phyloP scores from a whole-genome alignment of 805 yeast genomes.

The Pichia phayaonensis region DNA sequence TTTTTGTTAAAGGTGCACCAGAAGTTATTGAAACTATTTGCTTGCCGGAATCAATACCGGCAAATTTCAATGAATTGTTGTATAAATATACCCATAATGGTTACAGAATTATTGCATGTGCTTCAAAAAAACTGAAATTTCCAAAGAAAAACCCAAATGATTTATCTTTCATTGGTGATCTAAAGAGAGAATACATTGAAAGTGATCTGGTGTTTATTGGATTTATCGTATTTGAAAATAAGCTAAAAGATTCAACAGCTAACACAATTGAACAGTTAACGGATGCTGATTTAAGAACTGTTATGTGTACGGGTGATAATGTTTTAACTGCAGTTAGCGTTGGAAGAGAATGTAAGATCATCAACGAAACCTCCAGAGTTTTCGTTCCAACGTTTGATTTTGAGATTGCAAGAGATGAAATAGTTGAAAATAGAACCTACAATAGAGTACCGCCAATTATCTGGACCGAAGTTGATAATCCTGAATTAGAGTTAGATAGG shows the following conservation, averaged over 20 bases:
- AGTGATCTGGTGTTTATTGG: constrained; percentile 68
- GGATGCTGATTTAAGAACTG: constrained; percentile 67
- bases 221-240: constrained; percentile 87
- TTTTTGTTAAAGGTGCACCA: constrained; percentile 93
- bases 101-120: constrained; percentile 92
- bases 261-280: constrained; percentile 51
- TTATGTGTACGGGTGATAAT: constrained; percentile 98
- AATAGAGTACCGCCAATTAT: constrained; percentile 28
- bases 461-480: constrained; percentile 67
- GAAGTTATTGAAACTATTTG: constrained; percentile 84
- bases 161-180: constrained; percentile 42
- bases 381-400: constrained; percentile 57
- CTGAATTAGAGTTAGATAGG: constrained; percentile 51
- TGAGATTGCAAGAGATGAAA: constrained; percentile 9
- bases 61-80: constrained; percentile 61
- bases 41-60: constrained; percentile 61
- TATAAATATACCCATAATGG: constrained; percentile 90
- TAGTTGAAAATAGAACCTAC: neutral
- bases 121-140: constrained; percentile 37
- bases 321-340: constrained; percentile 92
- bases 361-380: constrained; percentile 37
- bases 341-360: constrained; percentile 72
- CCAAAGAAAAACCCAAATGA: constrained; percentile 23
- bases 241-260: constrained; percentile 64
- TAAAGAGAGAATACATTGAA: constrained; percentile 63